A percentile compares a stretch with the other conserved stretches of the same genome.
Conservation (phyloP, 2,329 filamentous ascomycete genomes). For the Neocucurbitaria cava region DNA sequence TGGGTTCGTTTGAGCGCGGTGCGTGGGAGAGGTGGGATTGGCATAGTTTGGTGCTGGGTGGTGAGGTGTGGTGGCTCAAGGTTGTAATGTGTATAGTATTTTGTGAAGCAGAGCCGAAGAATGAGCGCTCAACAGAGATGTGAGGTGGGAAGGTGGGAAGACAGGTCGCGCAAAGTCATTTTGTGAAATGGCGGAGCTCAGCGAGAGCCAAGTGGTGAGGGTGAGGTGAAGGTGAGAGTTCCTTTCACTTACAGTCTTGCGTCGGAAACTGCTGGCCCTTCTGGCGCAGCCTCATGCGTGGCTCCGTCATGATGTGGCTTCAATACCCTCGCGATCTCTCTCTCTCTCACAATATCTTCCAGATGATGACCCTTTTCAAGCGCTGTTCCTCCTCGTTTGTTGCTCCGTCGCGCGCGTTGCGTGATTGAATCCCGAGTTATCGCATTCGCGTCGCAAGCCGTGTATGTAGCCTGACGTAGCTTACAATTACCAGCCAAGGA, state of each 20-base stretch:
- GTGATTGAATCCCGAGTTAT: neutral
- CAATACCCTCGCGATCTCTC: neutral
- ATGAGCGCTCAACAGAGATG: no score
- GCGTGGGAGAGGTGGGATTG: conserved; percentile 11
- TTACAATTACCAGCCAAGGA: no score
- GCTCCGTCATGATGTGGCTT: conserved; percentile 53
- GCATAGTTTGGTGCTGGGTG: neutral
- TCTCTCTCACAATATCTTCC: neutral
- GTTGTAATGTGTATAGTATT: neutral
- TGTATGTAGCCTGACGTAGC: no score
- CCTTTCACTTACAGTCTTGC: conserved; percentile 48
- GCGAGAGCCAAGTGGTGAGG: neutral
- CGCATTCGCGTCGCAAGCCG: neutral
- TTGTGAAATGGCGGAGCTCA: no score
- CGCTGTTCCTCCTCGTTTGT: neutral
- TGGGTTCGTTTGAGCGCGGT: conserved; percentile 7
- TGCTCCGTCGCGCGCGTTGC: neutral
- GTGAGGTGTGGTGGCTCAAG: neutral
- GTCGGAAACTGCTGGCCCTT: conserved; percentile 57
- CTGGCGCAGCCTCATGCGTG: conserved; percentile 55
- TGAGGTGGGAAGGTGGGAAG: neutral
- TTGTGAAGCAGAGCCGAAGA: no score
- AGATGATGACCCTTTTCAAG: neutral
- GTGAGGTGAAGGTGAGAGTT: conserved; percentile 2
- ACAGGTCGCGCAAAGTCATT: neutral